These are phyloP conservation scores for Botrytis galanthina DNA, from an alignment of 2,329 filamentous ascomycete species.

Conservation along the genomic window DNA sequence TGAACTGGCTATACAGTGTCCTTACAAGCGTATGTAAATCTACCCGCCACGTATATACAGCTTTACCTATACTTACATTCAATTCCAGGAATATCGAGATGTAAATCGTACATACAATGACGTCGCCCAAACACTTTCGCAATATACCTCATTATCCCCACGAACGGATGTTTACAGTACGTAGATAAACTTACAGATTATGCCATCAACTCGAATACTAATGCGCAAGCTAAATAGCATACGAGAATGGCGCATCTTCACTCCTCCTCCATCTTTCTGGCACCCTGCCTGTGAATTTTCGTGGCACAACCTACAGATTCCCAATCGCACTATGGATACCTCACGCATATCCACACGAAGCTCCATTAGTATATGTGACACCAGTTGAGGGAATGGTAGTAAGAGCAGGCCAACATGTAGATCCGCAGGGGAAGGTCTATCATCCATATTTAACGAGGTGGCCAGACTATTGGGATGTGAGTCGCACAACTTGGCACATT, in stretches of 20 bases:
- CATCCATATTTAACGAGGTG: slow-evolving; percentile 93
- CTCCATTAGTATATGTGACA: slow-evolving; percentile 84
- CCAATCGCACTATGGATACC: slow-evolving; percentile 92
- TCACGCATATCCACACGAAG: slow-evolving; percentile 80
- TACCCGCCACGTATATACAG: background rate
- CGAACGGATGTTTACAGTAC: slow-evolving; percentile 94
- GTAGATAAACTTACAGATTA: slow-evolving; percentile 31
- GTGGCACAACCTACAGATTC: slow-evolving; percentile 85
- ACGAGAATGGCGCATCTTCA: slow-evolving; percentile 81
- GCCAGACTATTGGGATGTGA: slow-evolving; percentile 85
- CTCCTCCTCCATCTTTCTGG: slow-evolving; percentile 83
- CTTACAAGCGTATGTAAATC: slow-evolving; percentile 63
- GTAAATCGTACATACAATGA: slow-evolving; percentile 92
- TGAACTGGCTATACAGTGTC: slow-evolving; percentile 95
- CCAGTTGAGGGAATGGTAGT: slow-evolving; percentile 87
- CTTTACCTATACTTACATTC: slow-evolving; percentile 17
- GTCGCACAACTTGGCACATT: slow-evolving; percentile 40
- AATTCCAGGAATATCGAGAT: slow-evolving; percentile 82
- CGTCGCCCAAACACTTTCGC: slow-evolving; percentile 75
- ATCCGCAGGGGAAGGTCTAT: slow-evolving; percentile 88
- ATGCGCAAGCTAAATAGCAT: slow-evolving; percentile 55
- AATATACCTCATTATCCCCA: slow-evolving; percentile 76
- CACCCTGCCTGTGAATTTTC: slow-evolving; percentile 87
- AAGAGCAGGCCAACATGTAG: slow-evolving; percentile 90
- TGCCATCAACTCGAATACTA: background rate